A percentile compares a stretch with the other conserved stretches of the same genome.
phyloP scores from a whole-genome alignment of 164 flowering plant genomes.

The Berberis vulgaris region DNA sequence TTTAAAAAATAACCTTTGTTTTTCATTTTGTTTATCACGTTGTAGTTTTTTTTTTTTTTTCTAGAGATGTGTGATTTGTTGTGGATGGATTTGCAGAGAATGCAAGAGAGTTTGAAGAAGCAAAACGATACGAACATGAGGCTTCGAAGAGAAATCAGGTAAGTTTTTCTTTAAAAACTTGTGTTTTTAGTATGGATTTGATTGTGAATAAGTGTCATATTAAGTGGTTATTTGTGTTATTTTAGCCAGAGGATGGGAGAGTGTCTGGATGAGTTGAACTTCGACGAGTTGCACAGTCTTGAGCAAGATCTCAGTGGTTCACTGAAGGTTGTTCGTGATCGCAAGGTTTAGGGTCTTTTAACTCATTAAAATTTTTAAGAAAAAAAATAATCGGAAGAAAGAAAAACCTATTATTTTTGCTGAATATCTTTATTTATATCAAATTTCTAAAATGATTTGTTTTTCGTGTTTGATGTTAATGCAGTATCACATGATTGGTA shows the following conservation, averaged over 20 bases:
- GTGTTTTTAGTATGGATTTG: not conserved
- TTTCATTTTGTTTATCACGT: not conserved
- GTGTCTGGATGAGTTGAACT: constrained; percentile 26
- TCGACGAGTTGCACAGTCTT: constrained; percentile 32
- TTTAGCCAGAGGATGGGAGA: constrained; percentile 48
- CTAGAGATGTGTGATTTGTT: not conserved
- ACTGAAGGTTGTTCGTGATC: constrained; percentile 23
- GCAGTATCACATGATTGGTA: constrained; percentile 43
- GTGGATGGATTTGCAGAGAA: constrained; percentile 27
- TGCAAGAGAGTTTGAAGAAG: constrained; percentile 43
- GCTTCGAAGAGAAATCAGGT: constrained; percentile 60
- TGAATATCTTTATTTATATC: too few species aligned
- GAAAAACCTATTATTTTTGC: too few species aligned
- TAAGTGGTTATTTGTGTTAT: not conserved
- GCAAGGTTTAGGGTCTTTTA: constrained; percentile 20
- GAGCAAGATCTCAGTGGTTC: constrained; percentile 34
- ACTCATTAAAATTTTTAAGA: too few species aligned
- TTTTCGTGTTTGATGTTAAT: not conserved
- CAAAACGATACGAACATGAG: constrained; percentile 39
- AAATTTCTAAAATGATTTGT: too few species aligned
- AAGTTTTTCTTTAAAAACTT: not conserved
- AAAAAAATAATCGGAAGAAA: too few species aligned
- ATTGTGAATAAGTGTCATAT: too few species aligned
- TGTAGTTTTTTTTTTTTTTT: not conserved
- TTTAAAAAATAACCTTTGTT: not conserved